These are phyloP conservation scores for Fusarium redolens DNA, from an alignment of 2,329 filamentous ascomycete genomes.

Conservation along the genomic window DNA sequence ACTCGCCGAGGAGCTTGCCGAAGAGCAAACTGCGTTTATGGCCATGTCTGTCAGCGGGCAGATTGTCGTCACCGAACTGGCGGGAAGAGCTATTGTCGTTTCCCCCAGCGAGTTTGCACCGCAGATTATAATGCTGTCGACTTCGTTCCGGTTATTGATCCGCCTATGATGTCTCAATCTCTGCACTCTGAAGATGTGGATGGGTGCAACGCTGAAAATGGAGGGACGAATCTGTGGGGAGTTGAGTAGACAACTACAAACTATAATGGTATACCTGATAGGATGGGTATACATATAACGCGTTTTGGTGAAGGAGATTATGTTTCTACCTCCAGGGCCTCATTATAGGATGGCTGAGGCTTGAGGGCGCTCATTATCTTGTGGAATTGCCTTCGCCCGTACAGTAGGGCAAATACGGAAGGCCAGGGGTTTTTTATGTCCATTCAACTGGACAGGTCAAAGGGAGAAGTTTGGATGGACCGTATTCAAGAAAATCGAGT, in stretches of 20 bases:
- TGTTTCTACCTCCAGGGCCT: neutral
- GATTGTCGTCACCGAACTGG: slow-evolving; percentile 34
- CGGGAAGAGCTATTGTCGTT: slow-evolving; percentile 33
- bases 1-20: slow-evolving; percentile 25
- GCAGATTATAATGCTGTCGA: slow-evolving; percentile 24
- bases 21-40: slow-evolving; percentile 27
- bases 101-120: slow-evolving; percentile 20
- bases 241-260: neutral
- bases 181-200: slow-evolving; percentile 32
- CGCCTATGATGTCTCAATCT: slow-evolving; percentile 13
- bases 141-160: neutral
- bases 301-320: neutral
- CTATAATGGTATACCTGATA: neutral
- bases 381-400: neutral
- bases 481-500: neutral
- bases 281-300: slow-evolving; percentile 14
- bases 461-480: neutral
- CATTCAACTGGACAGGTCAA: neutral
- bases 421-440: neutral
- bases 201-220: slow-evolving; percentile 14
- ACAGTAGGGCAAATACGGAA: neutral
- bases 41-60: slow-evolving; percentile 37
- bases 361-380: neutral
- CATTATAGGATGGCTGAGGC: neutral
- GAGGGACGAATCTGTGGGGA: slow-evolving; percentile 19